phyloP scores from a whole-genome alignment of 805 yeast species.

The Blastobotrys parvus region DNA sequence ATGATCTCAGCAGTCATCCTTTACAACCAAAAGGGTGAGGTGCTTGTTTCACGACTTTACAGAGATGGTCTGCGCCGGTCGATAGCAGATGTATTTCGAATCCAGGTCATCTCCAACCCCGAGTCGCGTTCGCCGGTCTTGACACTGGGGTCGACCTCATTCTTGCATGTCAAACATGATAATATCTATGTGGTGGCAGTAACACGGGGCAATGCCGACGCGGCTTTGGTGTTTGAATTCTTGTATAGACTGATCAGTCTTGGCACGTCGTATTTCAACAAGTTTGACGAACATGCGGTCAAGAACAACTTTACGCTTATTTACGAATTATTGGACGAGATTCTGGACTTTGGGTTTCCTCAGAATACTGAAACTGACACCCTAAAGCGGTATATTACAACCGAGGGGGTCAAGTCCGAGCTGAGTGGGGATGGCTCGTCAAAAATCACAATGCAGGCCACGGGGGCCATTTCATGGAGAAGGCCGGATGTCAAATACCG shows the following conservation, averaged over 20 bases:
- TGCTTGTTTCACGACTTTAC: conserved; percentile 64
- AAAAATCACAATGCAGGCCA: conserved; percentile 29
- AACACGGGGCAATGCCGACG: conserved; percentile 83
- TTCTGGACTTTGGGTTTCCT: conserved; percentile 72
- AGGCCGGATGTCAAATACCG: conserved; percentile 62
- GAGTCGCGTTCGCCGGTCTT: conserved; percentile 62
- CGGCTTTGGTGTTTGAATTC: conserved; percentile 71
- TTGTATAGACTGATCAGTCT: conserved; percentile 53
- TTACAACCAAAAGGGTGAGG: conserved; percentile 74
- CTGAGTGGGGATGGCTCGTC: conserved; percentile 12
- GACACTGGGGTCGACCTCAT: conserved; percentile 89
- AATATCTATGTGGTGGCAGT: conserved; percentile 78
- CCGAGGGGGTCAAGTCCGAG: conserved; percentile 20
- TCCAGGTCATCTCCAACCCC: conserved; percentile 72
- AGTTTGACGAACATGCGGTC: conserved; percentile 41
- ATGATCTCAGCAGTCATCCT: conserved; percentile 85
- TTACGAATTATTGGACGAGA: conserved; percentile 71
- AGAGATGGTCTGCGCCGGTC: conserved; percentile 70
- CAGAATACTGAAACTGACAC: conserved; percentile 48
- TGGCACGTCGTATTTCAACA: conserved; percentile 37
- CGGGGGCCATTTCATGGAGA: conserved; percentile 59
- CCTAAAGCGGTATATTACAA: conserved; percentile 32
- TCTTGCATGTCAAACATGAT: conserved; percentile 59
- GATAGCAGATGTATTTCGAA: conserved; percentile 81
- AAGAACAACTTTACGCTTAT: conserved; percentile 59